Conservation (phyloP, 1,284 basidiomycete species). For the Leucoagaricus sp. region DNA sequence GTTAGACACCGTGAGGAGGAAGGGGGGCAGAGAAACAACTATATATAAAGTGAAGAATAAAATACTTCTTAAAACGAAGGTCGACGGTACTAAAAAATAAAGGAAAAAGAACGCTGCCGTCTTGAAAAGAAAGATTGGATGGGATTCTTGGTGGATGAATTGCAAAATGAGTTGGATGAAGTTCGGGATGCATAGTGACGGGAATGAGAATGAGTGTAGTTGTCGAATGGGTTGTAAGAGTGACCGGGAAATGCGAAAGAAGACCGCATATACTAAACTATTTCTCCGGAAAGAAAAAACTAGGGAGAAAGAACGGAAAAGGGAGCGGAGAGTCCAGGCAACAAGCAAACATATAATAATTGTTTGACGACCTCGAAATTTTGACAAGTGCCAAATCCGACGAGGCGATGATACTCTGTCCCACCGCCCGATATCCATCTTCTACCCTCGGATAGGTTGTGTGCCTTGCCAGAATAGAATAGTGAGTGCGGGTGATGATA, state of each 20-base stretch:
- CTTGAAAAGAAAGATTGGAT: conserved; percentile 40
- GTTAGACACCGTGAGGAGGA: conserved; percentile 9
- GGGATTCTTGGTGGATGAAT: conserved; percentile 38
- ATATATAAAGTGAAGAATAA: conserved; percentile 79
- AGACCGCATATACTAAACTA: conserved; percentile 22
- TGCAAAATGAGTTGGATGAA: conserved; percentile 22
- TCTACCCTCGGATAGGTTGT: conserved; percentile 41
- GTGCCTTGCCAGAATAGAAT: conserved; percentile 47
- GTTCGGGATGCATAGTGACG: conserved; percentile 37
- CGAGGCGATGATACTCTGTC: conserved; percentile 23
- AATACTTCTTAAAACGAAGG: conserved; percentile 59
- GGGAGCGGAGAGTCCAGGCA: conserved; percentile 28
- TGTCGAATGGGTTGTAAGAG: conserved; percentile 26
- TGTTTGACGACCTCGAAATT: conserved; percentile 41
- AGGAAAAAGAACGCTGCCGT: conserved; percentile 9
- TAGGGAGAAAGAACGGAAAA: conserved; percentile 24
- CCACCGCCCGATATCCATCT: conserved; percentile 28
- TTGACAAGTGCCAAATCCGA: conserved; percentile 22
- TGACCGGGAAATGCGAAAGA: conserved; percentile 24
- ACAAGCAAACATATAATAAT: conserved; percentile 39
- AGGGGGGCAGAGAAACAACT: conserved; percentile 28
- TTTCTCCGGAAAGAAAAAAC: conserved; percentile 23
- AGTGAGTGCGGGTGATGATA: conserved; percentile 43
- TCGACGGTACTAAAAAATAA: conserved; percentile 27
- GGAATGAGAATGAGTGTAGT: conserved; percentile 43